Conservation (phyloP, 2,329 filamentous ascomycete genomes). For the Coniochaeta pulveracea region DNA sequence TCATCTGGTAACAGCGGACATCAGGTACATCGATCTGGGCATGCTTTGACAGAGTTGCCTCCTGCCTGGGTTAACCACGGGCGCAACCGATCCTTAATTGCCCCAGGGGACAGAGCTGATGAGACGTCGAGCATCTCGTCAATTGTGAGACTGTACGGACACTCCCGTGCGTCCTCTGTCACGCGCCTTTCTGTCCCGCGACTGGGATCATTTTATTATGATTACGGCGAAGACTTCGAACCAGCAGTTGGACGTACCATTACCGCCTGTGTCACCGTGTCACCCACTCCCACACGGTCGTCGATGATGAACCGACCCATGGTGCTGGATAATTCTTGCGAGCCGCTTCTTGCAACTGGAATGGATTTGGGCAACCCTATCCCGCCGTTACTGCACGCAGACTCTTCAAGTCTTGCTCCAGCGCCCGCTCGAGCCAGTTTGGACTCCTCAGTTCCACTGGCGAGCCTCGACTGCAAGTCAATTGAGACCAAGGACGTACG, state of each 20-base stretch:
- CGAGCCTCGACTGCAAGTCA: too few relatives aligned
- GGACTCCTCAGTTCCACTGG: too few relatives aligned
- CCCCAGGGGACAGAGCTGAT: slow-evolving; percentile 23
- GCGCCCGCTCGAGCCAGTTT: too few relatives aligned
- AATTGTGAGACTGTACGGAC: slow-evolving; percentile 35
- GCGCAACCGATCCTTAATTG: slow-evolving; percentile 20
- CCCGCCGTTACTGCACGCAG: too few relatives aligned
- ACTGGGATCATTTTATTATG: slow-evolving; percentile 33
- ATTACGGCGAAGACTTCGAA: slow-evolving; percentile 41
- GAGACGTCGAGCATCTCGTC: slow-evolving; percentile 39
- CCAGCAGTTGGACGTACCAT: neutral
- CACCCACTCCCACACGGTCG: slow-evolving; percentile 14
- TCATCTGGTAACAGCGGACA: too few relatives aligned
- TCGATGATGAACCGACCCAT: slow-evolving; percentile 7
- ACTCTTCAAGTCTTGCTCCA: too few relatives aligned
- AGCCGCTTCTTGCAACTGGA: slow-evolving; percentile 2
- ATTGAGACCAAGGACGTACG: too few relatives aligned
- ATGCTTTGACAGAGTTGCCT: too few relatives aligned
- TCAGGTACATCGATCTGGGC: too few relatives aligned
- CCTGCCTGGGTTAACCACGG: slow-evolving; percentile 18
- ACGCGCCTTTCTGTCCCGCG: slow-evolving; percentile 12
- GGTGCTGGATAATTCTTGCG: slow-evolving; percentile 7
- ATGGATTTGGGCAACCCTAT: too few relatives aligned
- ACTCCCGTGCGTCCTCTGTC: slow-evolving; percentile 12
- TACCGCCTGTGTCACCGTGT: slow-evolving; percentile 14